Conservation (phyloP, 106 monocot genomes). For the Dendrobium nobile region DNA sequence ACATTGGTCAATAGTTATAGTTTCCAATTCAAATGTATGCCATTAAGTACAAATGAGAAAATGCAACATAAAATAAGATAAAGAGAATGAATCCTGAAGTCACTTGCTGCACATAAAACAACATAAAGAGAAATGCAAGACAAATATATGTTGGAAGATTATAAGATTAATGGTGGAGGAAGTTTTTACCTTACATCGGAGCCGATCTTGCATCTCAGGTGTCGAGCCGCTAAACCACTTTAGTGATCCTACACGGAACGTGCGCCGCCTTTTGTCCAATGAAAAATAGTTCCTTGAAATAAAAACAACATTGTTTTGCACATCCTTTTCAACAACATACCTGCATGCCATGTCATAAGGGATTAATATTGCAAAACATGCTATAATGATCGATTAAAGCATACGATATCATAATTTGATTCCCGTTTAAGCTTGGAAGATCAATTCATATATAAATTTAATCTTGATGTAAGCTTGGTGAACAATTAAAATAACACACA, state of each 20-base stretch:
- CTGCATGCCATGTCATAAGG: constrained; percentile 21
- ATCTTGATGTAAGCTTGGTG: too few species aligned
- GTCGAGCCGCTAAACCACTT: constrained; percentile 53
- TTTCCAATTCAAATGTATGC: too few species aligned
- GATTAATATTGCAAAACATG: neutral
- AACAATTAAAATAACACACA: too few species aligned
- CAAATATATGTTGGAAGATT: neutral
- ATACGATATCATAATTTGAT: too few species aligned
- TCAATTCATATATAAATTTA: too few species aligned
- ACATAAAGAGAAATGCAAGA: constrained; percentile 2
- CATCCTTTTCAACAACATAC: constrained; percentile 98
- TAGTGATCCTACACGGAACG: constrained; percentile 68
- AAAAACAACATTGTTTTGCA: constrained; percentile 85
- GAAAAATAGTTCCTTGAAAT: constrained; percentile 96
- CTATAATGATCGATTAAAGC: neutral
- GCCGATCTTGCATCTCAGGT: constrained; percentile 30
- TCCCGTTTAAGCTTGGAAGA: too few species aligned
- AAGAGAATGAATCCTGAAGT: too few species aligned
- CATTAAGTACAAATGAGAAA: too few species aligned
- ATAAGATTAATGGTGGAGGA: too few species aligned
- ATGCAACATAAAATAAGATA: too few species aligned
- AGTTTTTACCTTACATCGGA: constrained; percentile 74
- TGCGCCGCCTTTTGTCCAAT: constrained; percentile 69
- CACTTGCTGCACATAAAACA: neutral
- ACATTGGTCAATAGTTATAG: too few species aligned